Conservation (phyloP, 768 basidiomycete species). For the Termitomyces sp. region DNA sequence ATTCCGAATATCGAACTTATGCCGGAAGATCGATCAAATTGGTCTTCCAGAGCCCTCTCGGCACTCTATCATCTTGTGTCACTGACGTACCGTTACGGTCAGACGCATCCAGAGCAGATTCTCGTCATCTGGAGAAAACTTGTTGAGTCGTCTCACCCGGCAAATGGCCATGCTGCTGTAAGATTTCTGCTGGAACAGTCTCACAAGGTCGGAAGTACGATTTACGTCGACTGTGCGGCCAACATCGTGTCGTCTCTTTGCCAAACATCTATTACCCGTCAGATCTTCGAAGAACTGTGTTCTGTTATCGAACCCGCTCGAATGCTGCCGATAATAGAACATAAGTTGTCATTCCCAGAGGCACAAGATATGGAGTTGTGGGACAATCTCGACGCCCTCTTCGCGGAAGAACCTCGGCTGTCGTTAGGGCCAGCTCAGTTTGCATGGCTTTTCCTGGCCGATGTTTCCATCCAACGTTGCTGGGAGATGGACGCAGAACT, state of each 20-base stretch:
- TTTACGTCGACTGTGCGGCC: constrained; percentile 74
- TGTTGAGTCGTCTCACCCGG: constrained; percentile 63
- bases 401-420: constrained; percentile 64
- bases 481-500: constrained; percentile 72
- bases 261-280: constrained; percentile 63
- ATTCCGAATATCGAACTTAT: constrained; percentile 69
- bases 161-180: constrained; percentile 74
- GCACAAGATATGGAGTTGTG: constrained; percentile 69
- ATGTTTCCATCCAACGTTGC: constrained; percentile 67
- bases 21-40: constrained; percentile 47
- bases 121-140: constrained; percentile 74
- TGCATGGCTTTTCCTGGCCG: constrained; percentile 79
- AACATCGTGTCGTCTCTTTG: constrained; percentile 83
- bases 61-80: constrained; percentile 78
- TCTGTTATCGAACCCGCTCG: constrained; percentile 78
- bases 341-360: constrained; percentile 57
- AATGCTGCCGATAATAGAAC: constrained; percentile 76
- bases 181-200: constrained; percentile 87
- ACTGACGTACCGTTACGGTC: constrained; percentile 72
- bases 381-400: constrained; percentile 75
- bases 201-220: constrained; percentile 71
- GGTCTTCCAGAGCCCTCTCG: constrained; percentile 54
- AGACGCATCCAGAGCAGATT: constrained; percentile 76
- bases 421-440: constrained; percentile 81
- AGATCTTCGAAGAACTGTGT: constrained; percentile 81